phyloP scores from a whole-genome alignment of 495 filamentous ascomycete genomes.

The Penicillium pancosmium region DNA sequence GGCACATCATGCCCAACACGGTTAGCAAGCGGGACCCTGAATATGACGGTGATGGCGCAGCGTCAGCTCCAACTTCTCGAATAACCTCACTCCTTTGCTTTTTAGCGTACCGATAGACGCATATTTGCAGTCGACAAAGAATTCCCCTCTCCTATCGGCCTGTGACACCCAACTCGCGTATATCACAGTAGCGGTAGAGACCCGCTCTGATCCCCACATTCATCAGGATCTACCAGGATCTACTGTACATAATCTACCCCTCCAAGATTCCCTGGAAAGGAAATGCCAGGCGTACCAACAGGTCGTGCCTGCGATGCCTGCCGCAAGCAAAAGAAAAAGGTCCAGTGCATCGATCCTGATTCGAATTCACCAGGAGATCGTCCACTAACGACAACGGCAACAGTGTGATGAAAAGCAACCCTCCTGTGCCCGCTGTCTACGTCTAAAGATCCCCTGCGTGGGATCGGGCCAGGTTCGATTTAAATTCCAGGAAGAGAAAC shows the following conservation, averaged over 20 bases:
- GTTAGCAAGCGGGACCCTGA: conserved; percentile 19
- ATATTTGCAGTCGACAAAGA: background rate
- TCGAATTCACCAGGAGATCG: background rate
- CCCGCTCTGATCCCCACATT: background rate
- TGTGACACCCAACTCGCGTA: background rate
- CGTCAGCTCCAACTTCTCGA: conserved; percentile 10
- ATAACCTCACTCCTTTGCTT: background rate
- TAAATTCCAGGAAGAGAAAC: conserved; percentile 48
- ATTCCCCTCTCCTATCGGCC: background rate
- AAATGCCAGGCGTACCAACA: conserved; percentile 56
- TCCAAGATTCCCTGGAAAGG: background rate
- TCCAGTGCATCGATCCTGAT: conserved; percentile 17
- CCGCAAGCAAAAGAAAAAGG: conserved; percentile 58
- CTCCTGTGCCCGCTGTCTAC: conserved; percentile 50
- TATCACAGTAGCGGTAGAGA: background rate
- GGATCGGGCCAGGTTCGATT: conserved; percentile 51
- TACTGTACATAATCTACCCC: background rate
- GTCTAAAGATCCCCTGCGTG: conserved; percentile 45
- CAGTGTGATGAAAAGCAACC: conserved; percentile 49
- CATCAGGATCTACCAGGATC: background rate
- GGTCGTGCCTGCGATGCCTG: conserved; percentile 53
- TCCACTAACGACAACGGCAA: background rate
- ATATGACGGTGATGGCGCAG: conserved; percentile 10
- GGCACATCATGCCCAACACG: conserved; percentile 20
- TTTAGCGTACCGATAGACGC: conserved; percentile 2